These are phyloP conservation scores for Chlorella sp. DNA, from an alignment of 139 green algal genomes.

Conservation along the genomic window DNA sequence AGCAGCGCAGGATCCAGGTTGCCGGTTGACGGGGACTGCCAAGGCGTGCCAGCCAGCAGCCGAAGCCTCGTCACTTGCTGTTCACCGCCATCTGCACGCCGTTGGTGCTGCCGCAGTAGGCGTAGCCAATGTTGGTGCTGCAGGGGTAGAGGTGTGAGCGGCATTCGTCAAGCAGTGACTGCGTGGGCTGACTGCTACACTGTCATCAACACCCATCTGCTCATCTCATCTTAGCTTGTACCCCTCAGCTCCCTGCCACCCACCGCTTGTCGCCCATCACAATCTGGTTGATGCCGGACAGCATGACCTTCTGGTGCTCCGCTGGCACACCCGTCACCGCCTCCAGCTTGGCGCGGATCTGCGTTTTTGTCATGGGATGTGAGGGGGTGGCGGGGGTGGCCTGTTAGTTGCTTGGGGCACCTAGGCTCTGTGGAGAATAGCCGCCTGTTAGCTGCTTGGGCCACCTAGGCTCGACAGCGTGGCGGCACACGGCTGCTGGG, in stretches of 20 bases:
- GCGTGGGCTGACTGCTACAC: no score
- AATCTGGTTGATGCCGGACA: slow-evolving; percentile 65
- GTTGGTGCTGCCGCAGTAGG: slow-evolving; percentile 45
- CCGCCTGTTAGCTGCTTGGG: no score
- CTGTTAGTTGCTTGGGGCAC: no score
- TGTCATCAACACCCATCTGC: background rate
- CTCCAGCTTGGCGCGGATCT: slow-evolving; percentile 42
- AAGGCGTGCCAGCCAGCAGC: background rate
- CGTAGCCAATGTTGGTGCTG: slow-evolving; percentile 56
- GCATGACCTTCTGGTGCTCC: slow-evolving; percentile 65
- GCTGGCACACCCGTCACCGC: slow-evolving; percentile 54
- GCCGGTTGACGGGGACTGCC: no score
- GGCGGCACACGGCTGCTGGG: no score
- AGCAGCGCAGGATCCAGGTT: no score
- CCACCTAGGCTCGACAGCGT: no score
- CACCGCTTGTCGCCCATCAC: slow-evolving; percentile 66
- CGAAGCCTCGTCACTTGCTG: background rate
- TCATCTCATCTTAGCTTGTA: background rate
- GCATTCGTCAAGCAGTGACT: background rate
- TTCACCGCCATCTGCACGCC: slow-evolving; percentile 42
- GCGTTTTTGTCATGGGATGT: no score
- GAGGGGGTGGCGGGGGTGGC: no score
- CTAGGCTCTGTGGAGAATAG: no score
- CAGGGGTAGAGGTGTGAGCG: background rate
- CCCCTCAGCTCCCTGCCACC: background rate